A percentile compares a stretch with the other conserved stretches of the same genome.
phyloP scores from a whole-genome alignment of 345 rosid genomes.

The Hibiscus trionum region DNA sequence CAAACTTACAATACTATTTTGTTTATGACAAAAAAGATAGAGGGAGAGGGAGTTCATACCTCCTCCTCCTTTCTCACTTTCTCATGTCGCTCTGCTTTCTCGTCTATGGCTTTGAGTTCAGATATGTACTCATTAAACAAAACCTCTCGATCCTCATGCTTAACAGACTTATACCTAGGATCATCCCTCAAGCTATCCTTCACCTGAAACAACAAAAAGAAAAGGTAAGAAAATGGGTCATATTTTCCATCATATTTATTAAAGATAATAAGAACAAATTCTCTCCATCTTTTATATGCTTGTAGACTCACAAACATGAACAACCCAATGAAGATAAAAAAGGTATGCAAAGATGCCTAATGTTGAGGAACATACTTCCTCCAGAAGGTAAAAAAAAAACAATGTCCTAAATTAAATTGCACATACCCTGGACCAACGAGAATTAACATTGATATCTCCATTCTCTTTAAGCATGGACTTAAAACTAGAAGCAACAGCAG shows the following conservation, averaged over 20 bases:
- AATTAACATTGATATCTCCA: constrained; percentile 53
- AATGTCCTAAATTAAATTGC: not conserved
- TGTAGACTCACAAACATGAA: not conserved
- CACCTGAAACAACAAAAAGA: constrained; percentile 39
- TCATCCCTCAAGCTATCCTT: constrained; percentile 83
- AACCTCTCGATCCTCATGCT: constrained; percentile 75
- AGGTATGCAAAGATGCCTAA: not conserved
- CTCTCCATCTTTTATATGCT: not conserved
- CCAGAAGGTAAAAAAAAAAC: not conserved
- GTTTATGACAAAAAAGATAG: not conserved
- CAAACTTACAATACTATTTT: not conserved
- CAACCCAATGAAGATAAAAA: not conserved
- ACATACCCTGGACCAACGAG: constrained; percentile 90
- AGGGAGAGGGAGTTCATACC: constrained; percentile 33
- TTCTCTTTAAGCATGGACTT: constrained; percentile 74
- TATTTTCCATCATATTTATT: not conserved
- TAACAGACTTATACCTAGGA: constrained; percentile 67
- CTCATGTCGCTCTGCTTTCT: constrained; percentile 54
- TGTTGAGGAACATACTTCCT: not conserved
- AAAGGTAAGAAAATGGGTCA: not conserved
- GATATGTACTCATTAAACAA: constrained; percentile 67
- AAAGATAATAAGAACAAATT: not conserved
- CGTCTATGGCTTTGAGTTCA: constrained; percentile 66
- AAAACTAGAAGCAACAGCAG: constrained; percentile 60
- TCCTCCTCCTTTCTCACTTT: constrained; percentile 71